These are phyloP conservation scores for Vigna unguiculata DNA, from an alignment of 306 rosid genomes.

Conservation along the genomic window DNA sequence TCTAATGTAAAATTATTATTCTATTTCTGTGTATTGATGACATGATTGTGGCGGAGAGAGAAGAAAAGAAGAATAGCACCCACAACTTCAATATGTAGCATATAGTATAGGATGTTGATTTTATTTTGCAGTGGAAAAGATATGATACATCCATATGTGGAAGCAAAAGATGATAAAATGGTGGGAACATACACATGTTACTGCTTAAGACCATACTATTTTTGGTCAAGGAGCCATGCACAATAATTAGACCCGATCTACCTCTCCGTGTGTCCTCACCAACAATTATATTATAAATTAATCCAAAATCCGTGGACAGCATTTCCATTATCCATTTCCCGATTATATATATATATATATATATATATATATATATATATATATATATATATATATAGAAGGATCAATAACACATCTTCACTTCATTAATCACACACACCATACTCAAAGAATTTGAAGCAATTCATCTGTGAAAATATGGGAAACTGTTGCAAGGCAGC, in stretches of 20 bases:
- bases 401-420: neutral
- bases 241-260: neutral
- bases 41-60: too few relatives aligned
- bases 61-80: too few relatives aligned
- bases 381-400: too few relatives aligned
- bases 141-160: too few relatives aligned
- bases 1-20: too few relatives aligned
- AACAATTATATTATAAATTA: neutral
- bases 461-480: neutral
- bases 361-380: too few relatives aligned
- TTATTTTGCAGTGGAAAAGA: too few relatives aligned
- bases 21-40: too few relatives aligned
- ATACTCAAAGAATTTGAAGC: neutral
- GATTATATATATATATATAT: too few relatives aligned
- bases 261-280: neutral
- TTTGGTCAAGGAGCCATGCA: neutral
- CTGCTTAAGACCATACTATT: neutral
- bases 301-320: neutral
- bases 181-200: neutral
- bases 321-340: neutral
- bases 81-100: too few relatives aligned
- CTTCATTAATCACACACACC: neutral
- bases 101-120: too few relatives aligned
- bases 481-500: too few relatives aligned
- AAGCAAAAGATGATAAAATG: neutral